A percentile compares a stretch with the other conserved stretches of the same genome.
These are phyloP conservation scores for Aspergillus cavernicola DNA, from an alignment of 495 filamentous ascomycete species.

Conservation along the genomic window DNA sequence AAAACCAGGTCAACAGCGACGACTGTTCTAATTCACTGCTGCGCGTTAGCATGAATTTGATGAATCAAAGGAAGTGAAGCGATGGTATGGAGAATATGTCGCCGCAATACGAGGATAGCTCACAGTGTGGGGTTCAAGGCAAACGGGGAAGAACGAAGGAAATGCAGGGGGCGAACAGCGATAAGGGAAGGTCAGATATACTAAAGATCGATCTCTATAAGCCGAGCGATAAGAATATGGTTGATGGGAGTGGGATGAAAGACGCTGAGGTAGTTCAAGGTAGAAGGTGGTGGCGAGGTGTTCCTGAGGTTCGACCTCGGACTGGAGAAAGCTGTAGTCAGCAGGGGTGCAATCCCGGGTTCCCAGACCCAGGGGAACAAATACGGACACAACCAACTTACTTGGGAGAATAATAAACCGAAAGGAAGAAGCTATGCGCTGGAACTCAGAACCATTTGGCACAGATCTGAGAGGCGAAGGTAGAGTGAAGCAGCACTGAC, in stretches of 20 bases:
- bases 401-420: not conserved
- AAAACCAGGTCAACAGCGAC: constrained; percentile 10
- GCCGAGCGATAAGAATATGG: not conserved
- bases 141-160: not conserved
- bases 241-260: not conserved
- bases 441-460: constrained; percentile 7
- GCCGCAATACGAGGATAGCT: not conserved
- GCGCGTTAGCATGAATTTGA: not conserved
- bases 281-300: constrained; percentile 18
- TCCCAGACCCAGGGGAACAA: constrained; percentile 8
- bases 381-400: not conserved
- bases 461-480: constrained; percentile 1
- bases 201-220: not conserved
- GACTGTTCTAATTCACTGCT: constrained; percentile 6
- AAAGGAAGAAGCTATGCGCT: constrained; percentile 13
- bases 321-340: constrained; percentile 15
- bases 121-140: not conserved
- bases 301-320: constrained; percentile 19
- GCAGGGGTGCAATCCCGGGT: constrained; percentile 18
- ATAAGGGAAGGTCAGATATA: not conserved
- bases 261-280: constrained; percentile 1
- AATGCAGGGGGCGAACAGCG: not conserved
- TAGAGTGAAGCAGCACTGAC: no score
- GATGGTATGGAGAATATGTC: not conserved
- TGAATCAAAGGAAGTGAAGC: not conserved